Evolutionary conservation across 257 asterid genomes (phyloP).

Genomic region (Salvia splendens): DNA sequence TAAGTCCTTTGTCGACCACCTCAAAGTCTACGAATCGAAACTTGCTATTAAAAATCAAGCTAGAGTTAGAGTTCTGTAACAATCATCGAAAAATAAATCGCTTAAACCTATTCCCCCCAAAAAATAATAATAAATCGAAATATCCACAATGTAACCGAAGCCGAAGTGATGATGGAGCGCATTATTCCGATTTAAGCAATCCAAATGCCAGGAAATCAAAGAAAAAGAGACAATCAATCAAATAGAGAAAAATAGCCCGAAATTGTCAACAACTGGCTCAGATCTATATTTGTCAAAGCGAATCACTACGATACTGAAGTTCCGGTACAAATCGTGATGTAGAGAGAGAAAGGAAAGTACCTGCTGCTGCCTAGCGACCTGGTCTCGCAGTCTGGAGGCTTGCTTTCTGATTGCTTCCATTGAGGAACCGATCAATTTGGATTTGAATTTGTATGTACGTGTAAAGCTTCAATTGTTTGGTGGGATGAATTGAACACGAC

Average conservation of each 20-base stretch:
- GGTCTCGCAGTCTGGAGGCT: conserved; percentile 89
- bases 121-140: neutral
- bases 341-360: conserved; percentile 35
- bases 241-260: neutral
- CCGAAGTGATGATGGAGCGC: conserved; percentile 7
- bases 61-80: neutral
- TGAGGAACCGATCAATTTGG: conserved; percentile 38
- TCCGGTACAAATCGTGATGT: conserved; percentile 29
- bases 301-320: conserved; percentile 24
- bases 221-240: conserved; percentile 13
- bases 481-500: neutral
- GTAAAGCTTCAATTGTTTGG: conserved; percentile 5
- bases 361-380: conserved; percentile 97
- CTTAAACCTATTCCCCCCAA: conserved; percentile 13
- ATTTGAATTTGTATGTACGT: neutral
- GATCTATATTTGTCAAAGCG: conserved; percentile 27
- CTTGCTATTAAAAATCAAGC: neutral
- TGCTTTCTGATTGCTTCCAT: conserved; percentile 93
- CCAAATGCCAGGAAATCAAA: conserved; percentile 19
- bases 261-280: conserved; percentile 25
- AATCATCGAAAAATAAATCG: conserved; percentile 6
- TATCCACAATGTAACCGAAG: conserved; percentile 15
- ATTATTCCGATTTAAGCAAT: conserved; percentile 15
- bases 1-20: neutral
- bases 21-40: neutral